Evolutionary conservation across 2,329 filamentous ascomycete species (phyloP).

Genomic region (Didymella sp.): DNA sequence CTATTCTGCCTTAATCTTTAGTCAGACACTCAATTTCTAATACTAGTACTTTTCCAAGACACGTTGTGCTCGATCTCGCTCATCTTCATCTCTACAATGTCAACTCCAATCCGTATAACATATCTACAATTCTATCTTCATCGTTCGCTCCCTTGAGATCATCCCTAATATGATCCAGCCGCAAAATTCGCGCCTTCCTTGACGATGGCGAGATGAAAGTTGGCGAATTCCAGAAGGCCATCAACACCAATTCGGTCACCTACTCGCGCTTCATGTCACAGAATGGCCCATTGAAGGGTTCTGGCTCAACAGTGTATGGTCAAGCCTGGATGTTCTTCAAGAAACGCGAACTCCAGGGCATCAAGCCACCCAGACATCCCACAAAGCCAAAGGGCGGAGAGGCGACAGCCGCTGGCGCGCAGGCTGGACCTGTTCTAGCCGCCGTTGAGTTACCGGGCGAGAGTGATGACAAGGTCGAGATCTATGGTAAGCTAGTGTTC

Average conservation of each 20-base stretch:
- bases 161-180: background rate
- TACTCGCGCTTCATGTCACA: slow-evolving; percentile 25
- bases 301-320: background rate
- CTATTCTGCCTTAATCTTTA: too few species aligned
- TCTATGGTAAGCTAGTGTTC: background rate
- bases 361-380: slow-evolving; percentile 38
- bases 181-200: slow-evolving; percentile 27
- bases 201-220: slow-evolving; percentile 55
- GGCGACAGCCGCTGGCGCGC: background rate
- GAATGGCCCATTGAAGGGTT: background rate
- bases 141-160: too few species aligned
- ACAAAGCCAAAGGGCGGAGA: slow-evolving; percentile 12
- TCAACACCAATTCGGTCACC: slow-evolving; percentile 47
- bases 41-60: too few species aligned
- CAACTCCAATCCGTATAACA: too few species aligned
- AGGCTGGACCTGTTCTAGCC: background rate
- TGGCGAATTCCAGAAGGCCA: slow-evolving; percentile 52
- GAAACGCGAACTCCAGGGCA: slow-evolving; percentile 58
- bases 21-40: too few species aligned
- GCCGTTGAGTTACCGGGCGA: background rate
- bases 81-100: background rate
- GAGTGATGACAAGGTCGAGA: background rate
- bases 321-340: slow-evolving; percentile 55
- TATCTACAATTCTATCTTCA: too few species aligned
- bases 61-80: background rate